Percentiles rank a stretch among this genome's conserved stretches.
phyloP scores from a whole-genome alignment of 129 eudicot genomes.

The Apium graveolens region DNA sequence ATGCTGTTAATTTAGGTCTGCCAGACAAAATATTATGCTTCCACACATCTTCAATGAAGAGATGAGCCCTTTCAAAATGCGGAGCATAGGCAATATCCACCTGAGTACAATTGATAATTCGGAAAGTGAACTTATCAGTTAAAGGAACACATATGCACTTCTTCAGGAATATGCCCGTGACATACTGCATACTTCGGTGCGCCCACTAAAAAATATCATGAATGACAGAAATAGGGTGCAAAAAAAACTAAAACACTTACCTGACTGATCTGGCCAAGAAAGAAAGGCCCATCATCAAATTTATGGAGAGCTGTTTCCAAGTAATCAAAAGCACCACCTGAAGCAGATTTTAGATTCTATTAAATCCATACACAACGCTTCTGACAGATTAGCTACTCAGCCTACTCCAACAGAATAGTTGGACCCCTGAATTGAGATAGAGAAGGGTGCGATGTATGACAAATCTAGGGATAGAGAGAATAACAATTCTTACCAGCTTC shows the following conservation, averaged over 20 bases:
- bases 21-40: conserved; percentile 70
- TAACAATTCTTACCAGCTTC: conserved; percentile 36
- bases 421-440: background rate
- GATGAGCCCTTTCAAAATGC: conserved; percentile 59
- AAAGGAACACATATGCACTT: background rate
- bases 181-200: background rate
- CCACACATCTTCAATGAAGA: conserved; percentile 35
- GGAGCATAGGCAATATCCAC: conserved; percentile 76
- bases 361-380: background rate
- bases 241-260: conserved; percentile 21
- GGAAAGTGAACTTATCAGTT: background rate
- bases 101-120: conserved; percentile 27
- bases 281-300: conserved; percentile 63
- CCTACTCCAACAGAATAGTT: background rate
- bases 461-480: background rate
- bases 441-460: background rate
- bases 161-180: background rate
- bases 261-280: conserved; percentile 67
- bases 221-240: background rate
- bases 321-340: conserved; percentile 60
- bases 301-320: conserved; percentile 66
- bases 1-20: conserved; percentile 64
- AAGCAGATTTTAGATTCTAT: conserved; percentile 6
- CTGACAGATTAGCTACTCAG: background rate
- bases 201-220: background rate